Base-by-base conservation (phyloP, 2,329 filamentous ascomycete species). In the Microdochium nivale region DNA sequence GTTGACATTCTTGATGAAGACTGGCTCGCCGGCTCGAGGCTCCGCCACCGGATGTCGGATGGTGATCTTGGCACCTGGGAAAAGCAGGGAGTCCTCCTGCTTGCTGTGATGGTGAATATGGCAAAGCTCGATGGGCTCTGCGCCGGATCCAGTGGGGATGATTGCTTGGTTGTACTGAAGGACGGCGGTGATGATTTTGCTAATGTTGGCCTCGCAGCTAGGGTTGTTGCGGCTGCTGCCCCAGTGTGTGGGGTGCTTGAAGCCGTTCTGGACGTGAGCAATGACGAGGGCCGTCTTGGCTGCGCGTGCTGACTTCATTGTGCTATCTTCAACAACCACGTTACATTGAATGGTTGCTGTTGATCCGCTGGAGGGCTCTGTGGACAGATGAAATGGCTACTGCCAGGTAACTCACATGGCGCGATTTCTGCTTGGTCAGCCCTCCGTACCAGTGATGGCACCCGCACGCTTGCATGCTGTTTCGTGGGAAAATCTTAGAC, bases 191-290 rank as follows among this genome's bases (percentile, higher is more conserved):
- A 77, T 61, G 1, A 77, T 61, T 1, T 60, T 52, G n/a, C 60
- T 51, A 40, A 73, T 58, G 55, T 76, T 77, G 11, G 54, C 47
- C 57, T 77, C 71, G 47, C 73, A 74, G 19, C 57, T 49, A 2
- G 71, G 72, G 48, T 73, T 77, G 51, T 71, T 75, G 46, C 73
- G 69, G 9, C 61, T 56, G 4, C 61, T 57, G 10, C 71, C 71
- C 67, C 68, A 74, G 56, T 68, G 60, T 2, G 66, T 65, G 11
- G 60, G 63, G 33, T 71, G 61, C 16, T 55, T 60, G 59, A 77
- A 72, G 46, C 59, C 73, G 24, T 66, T 58, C 60, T 77, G 74
- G 37, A 73, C 69, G 60, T 78, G 74, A 50, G 77, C 73, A 11
- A 77, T 59, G 49, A 77, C 63, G 32, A 77, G 64, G 5, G 70